phyloP scores from a whole-genome alignment of 2,329 filamentous ascomycete species.

The Trichoderma asperellum region DNA sequence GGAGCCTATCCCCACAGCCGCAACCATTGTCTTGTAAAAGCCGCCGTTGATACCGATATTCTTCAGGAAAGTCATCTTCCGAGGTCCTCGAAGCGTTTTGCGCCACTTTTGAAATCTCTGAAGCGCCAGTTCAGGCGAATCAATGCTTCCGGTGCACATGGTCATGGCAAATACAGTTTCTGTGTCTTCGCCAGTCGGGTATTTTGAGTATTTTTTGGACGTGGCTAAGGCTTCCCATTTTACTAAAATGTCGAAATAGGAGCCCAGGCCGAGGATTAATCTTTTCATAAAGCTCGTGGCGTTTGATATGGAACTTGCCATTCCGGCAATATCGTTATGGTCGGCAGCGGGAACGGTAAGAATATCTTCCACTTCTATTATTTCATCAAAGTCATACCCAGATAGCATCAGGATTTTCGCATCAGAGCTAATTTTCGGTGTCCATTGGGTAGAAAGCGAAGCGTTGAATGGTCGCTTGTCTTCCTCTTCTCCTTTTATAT shows the following conservation, averaged over 20 bases:
- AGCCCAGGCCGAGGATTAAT: background rate
- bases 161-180: constrained; percentile 24
- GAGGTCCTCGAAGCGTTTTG: constrained; percentile 9
- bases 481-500: background rate
- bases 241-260: constrained; percentile 23
- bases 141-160: constrained; percentile 17
- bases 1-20: constrained; percentile 4
- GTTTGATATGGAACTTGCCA: background rate
- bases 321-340: background rate
- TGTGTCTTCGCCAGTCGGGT: constrained; percentile 24
- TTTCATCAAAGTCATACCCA: constrained; percentile 19
- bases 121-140: background rate
- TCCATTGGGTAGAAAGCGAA: background rate
- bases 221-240: constrained; percentile 22
- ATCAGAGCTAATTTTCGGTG: background rate
- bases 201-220: background rate
- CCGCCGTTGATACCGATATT: constrained; percentile 7
- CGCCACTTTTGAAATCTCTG: constrained; percentile 13
- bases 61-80: constrained; percentile 17
- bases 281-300: constrained; percentile 9
- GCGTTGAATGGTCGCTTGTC: constrained; percentile 8
- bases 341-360: constrained; percentile 7
- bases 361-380: constrained; percentile 11
- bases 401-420: background rate
- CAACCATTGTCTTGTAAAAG: constrained; percentile 19